A percentile compares a stretch with the other conserved stretches of the same genome.
phyloP scores from a whole-genome alignment of 768 basidiomycete genomes.

The Termitomyces sp. region DNA sequence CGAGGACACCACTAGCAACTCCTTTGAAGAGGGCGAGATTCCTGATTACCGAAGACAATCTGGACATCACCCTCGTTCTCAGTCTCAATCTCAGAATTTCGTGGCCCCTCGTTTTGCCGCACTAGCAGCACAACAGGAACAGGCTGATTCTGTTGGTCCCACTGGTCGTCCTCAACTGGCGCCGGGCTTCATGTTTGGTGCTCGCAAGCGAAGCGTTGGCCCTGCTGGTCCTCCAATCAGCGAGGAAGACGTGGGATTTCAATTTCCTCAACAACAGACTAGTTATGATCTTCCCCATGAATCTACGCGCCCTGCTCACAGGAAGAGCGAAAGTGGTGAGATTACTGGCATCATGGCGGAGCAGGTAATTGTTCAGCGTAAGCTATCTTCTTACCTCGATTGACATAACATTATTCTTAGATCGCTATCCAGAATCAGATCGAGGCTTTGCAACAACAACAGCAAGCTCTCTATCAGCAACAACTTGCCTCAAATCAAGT shows the following conservation, averaged over 20 bases:
- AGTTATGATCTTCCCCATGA: slow-evolving; percentile 30
- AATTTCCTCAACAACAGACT: slow-evolving; percentile 59
- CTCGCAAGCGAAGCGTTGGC: slow-evolving; percentile 48
- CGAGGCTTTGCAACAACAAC: slow-evolving; percentile 86
- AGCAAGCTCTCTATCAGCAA: slow-evolving; percentile 86
- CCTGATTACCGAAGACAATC: slow-evolving; percentile 52
- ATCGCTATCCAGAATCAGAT: slow-evolving; percentile 90
- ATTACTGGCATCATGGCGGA: slow-evolving; percentile 92
- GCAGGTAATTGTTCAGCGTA: slow-evolving; percentile 60
- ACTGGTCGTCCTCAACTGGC: slow-evolving; percentile 86
- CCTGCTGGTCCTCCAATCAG: slow-evolving; percentile 71
- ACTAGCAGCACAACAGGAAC: slow-evolving; percentile 71
- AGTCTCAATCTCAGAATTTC: slow-evolving; percentile 82
- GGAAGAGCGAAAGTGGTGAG: slow-evolving; percentile 69
- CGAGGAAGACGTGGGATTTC: slow-evolving; percentile 80
- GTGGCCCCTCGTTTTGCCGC: slow-evolving; percentile 87
- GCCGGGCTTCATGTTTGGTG: slow-evolving; percentile 90
- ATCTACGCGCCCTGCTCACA: slow-evolving; percentile 30
- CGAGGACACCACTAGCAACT: slow-evolving; percentile 52
- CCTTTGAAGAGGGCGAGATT: slow-evolving; percentile 81
- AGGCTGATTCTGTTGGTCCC: slow-evolving; percentile 59
- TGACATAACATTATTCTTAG: slow-evolving; percentile 32
- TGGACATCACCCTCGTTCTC: slow-evolving; percentile 68
- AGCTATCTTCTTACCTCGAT: slow-evolving; percentile 4
- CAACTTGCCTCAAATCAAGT: slow-evolving; percentile 88